Base-by-base conservation (phyloP, 306 rosid genomes). In the Leucaena leucocephala region DNA sequence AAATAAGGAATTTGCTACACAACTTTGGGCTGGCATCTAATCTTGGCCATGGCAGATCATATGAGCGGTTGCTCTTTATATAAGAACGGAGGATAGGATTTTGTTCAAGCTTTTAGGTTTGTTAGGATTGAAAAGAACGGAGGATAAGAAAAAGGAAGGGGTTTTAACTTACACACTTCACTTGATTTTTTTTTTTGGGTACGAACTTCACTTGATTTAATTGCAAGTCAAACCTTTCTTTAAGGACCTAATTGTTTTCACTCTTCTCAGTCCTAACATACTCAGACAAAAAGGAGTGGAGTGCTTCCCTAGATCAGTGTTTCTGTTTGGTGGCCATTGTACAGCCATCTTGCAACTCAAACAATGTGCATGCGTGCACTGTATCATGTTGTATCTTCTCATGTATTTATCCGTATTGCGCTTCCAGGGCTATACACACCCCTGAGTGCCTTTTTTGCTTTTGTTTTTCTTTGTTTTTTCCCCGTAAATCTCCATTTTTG, bases 361-460 rank as follows among this genome's bases (percentile, higher is more conserved):
- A 62, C 9, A 7, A 4, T 4, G 68, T 4, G 68, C 12, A 16
- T 62, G 42, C 42, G 13, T 62, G 40, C 68, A 62, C 42, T 40
- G 17, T 62, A 62, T 62, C 68, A 33, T 33, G 68, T 62, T 62
- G 68, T 62, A n/a, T n/a, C n/a, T n/a, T n/a, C n/a, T n/a, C n/a
- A n/a, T n/a, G n/a, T n/a, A 34, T 62, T 59, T 62, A 62, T 33
- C 42, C 34, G 68, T 34, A 62, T 19, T 33, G 68, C 42, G 19
- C 13, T 14, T 62, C 12, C 40, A n/a, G 12, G 40, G 68, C 19
- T 10, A 59, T 3, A 59, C 17, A 57, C 39, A 14, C 36, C 2
- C n/a, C 27, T 27, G 13, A 58, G 17, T 27, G 2, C 13, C n/a
- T 15, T 14, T 14, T 48, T 0, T 48, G 27, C 2, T 22, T 12